Evolutionary conservation across 305 asterid species (phyloP).

Genomic region (Fraxinus albicans): DNA sequence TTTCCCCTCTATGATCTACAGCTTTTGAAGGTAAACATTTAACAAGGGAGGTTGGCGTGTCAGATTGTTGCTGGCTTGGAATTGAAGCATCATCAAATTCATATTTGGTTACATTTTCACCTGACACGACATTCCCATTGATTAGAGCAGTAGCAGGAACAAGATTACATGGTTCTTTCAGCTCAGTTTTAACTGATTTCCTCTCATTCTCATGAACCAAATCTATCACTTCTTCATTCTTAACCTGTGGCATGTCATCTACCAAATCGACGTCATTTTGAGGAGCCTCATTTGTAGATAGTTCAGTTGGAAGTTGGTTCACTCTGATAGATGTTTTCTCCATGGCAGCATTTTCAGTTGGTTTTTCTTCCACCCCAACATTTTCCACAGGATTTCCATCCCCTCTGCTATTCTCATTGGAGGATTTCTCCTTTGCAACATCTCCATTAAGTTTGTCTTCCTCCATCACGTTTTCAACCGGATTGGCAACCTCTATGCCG

Average conservation of each 20-base stretch:
- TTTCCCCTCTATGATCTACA: constrained; percentile 51
- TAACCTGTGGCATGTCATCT: constrained; percentile 29
- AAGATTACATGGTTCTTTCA: constrained; percentile 26
- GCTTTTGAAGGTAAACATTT: constrained; percentile 44
- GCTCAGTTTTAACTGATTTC: constrained; percentile 24
- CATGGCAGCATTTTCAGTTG: constrained; percentile 26
- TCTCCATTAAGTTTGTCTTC: background rate
- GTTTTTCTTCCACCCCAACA: constrained; percentile 14
- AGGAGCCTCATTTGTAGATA: constrained; percentile 38
- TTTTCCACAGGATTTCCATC: background rate
- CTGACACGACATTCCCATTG: constrained; percentile 28
- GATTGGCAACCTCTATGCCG: background rate
- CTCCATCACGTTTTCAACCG: background rate
- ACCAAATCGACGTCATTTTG: constrained; percentile 22
- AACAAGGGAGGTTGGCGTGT: constrained; percentile 51
- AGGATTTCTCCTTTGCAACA: background rate
- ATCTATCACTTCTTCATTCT: constrained; percentile 22
- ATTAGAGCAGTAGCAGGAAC: constrained; percentile 19
- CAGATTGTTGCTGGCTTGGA: constrained; percentile 48
- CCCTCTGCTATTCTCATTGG: background rate
- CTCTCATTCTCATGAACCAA: constrained; percentile 17
- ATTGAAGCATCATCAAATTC: constrained; percentile 35
- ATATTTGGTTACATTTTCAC: constrained; percentile 32
- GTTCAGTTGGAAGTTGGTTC: constrained; percentile 33
- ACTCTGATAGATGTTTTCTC: constrained; percentile 26